Evolutionary conservation across 2,329 filamentous ascomycete genomes (phyloP), one percentile per base, ranked within the genome.

Genomic region (Colletotrichum musicola): DNA sequence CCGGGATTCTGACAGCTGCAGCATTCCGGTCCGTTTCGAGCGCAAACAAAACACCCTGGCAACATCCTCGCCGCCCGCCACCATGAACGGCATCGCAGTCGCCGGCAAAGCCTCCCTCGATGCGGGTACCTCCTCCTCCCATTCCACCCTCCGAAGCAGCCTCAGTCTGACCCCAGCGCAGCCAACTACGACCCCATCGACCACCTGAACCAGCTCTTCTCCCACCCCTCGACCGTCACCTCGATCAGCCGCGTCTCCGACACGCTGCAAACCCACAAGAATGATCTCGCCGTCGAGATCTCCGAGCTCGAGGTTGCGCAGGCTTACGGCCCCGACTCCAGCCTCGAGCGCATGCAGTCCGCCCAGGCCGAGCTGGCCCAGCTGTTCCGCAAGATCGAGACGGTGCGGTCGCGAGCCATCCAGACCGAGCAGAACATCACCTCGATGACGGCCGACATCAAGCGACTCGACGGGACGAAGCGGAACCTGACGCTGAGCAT

Each of bases 401-500:
- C 91, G 72, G 95, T 99, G 63, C 93, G 95, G 63, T 91, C 92
- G 74, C 90, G 95, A 60, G 96, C 96, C 44, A 89, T 97, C 74
- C 90, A 95, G 84, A 98, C 96, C 20, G 96, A 99, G 81, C 92
- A 94, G 78, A 92, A 95, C 73, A 99, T 99, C 77, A 98, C 95
- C 54, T 94, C 94, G 73, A 99, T 99, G 96, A 99, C 96, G 70
- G 94, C 96, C 67, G 96, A 99, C 77, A 99, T 99, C 79, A 99
- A 99, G 84, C 91, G 95, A 73, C 87, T 99, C 72, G 96, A 99
- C 81, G 93, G 93, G 79, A 98, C 96, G 44, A 99, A 99, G 85
- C 92, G 92, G 80, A 99, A 99, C 81, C 86, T 99, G 70, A 98
- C 96, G 10, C 86, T 97, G 62, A 98, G 94, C 72, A 99, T 99